Evolutionary conservation across 305 asterid species (phyloP), one percentile per base, ranked within the genome.

Genomic region (Plantago rigida): DNA sequence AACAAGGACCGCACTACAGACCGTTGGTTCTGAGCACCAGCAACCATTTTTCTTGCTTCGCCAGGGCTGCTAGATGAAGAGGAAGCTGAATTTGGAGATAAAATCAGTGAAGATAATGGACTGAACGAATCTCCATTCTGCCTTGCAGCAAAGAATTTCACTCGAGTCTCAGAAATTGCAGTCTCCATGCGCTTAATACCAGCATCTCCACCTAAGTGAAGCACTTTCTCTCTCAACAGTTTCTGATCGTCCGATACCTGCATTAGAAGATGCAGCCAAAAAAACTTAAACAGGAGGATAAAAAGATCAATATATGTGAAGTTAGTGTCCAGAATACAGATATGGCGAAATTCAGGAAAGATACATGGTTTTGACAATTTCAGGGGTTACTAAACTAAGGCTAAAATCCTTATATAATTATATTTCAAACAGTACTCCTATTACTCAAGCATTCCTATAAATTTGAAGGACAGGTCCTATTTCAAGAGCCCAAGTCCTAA

Each of bases 131-230:
- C 71, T 26, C 82, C 80, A 22, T 63, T 76, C 73, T 78, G 84
- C 71, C 52, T 75, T 26, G 79, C 69, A 64, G 70, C 69, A 19
- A 80, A 82, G 65, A 75, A 82, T 67, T 80, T 78, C 41, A 44
- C 57, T 34, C 84, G 78, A 42, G 81, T 68, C 36, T 78, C 86
- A 34, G 78, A 76, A 26, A 82, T 69, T 5, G 84, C 84, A 76
- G 34, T 61, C 51, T 80, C 86, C 89, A 82, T 82, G 11, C 89
- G 86, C 67, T 69, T 79, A 60, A 78, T 72, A 55, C 89, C 89
- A 56, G 81, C 82, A 71, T 72, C 82, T 60, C 89, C 89, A 66
- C 84, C 74, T 62, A 82, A 71, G 65, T 82, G 80, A 54, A 51
- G 82, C 60, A 82, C 84, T 72, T 73, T 80, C 63, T 82, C 82